These are phyloP conservation scores for Pythium dissimile DNA, from an alignment of 352 stramenopile species.

Conservation along the genomic window DNA sequence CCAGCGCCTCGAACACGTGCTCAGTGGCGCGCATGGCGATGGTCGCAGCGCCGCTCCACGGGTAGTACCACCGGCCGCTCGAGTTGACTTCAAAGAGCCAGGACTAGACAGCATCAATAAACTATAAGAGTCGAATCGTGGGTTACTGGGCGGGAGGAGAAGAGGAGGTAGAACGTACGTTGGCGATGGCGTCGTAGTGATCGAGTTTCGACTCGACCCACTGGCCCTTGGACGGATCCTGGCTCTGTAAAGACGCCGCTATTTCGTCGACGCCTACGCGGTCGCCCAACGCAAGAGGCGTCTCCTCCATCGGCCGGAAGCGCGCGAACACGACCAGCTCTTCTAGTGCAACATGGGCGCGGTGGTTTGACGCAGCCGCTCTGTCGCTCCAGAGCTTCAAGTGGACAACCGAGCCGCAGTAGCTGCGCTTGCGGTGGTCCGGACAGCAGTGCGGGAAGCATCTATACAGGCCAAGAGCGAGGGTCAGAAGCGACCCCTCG, in stretches of 20 bases:
- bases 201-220: constrained; percentile 1
- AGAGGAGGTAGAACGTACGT: not conserved
- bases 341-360: no score
- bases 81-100: constrained; percentile 10
- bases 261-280: not conserved
- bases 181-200: not conserved
- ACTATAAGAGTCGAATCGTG: not conserved
- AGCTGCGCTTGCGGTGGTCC: constrained; percentile 14
- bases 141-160: not conserved
- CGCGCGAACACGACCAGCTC: not conserved
- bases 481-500: not conserved
- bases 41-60: constrained; percentile 4
- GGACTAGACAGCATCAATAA: not conserved
- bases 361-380: not conserved
- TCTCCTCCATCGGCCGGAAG: not conserved
- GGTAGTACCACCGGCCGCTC: constrained; percentile 7
- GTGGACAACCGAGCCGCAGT: constrained; percentile 13
- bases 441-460: constrained; percentile 20
- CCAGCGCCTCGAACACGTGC: constrained; percentile 6
- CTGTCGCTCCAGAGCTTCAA: not conserved
- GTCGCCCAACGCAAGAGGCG: not conserved
- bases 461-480: not conserved
- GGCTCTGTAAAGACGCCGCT: not conserved
- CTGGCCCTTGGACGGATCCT: constrained; percentile 1
- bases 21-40: constrained; percentile 2